Percentiles rank a stretch among this genome's conserved stretches.
phyloP scores from a whole-genome alignment of 2,329 filamentous ascomycete species.

The Fusarium zealandicum region DNA sequence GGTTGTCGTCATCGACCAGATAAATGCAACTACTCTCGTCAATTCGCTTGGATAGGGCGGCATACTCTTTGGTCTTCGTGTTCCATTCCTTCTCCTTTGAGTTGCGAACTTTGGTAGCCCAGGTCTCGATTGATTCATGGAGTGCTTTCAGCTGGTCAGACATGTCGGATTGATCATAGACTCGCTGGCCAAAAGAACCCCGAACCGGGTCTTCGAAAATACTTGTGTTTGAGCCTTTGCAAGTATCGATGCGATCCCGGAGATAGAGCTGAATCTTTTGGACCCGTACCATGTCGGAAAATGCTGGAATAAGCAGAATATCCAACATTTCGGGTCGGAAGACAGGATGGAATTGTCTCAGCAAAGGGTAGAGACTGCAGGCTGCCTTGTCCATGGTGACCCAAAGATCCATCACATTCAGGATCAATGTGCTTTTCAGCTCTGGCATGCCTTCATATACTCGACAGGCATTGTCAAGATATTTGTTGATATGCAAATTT shows the following conservation, averaged over 20 bases:
- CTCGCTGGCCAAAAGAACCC: slow-evolving; percentile 41
- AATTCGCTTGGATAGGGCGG: slow-evolving; percentile 43
- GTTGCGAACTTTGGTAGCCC: slow-evolving; percentile 23
- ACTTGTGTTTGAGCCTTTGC: slow-evolving; percentile 15
- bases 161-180: slow-evolving; percentile 36
- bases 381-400: slow-evolving; percentile 29
- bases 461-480: slow-evolving; percentile 13
- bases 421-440: slow-evolving; percentile 32
- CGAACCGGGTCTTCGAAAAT: slow-evolving; percentile 36
- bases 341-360: slow-evolving; percentile 33
- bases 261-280: slow-evolving; percentile 34
- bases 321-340: slow-evolving; percentile 37
- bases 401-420: slow-evolving; percentile 39
- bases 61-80: slow-evolving; percentile 41
- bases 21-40: slow-evolving; percentile 45
- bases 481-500: slow-evolving; percentile 10
- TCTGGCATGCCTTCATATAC: slow-evolving; percentile 27
- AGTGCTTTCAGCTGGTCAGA: slow-evolving; percentile 21
- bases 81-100: slow-evolving; percentile 47
- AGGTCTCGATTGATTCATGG: slow-evolving; percentile 35
- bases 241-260: slow-evolving; percentile 24
- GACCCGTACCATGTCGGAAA: slow-evolving; percentile 30
- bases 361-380: slow-evolving; percentile 30
- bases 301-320: slow-evolving; percentile 21
- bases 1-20: slow-evolving; percentile 29